A percentile compares a stretch with the other conserved stretches of the same genome.
Evolutionary conservation across 2,329 filamentous ascomycete species (phyloP).

Genomic region (Penicillium sp.): DNA sequence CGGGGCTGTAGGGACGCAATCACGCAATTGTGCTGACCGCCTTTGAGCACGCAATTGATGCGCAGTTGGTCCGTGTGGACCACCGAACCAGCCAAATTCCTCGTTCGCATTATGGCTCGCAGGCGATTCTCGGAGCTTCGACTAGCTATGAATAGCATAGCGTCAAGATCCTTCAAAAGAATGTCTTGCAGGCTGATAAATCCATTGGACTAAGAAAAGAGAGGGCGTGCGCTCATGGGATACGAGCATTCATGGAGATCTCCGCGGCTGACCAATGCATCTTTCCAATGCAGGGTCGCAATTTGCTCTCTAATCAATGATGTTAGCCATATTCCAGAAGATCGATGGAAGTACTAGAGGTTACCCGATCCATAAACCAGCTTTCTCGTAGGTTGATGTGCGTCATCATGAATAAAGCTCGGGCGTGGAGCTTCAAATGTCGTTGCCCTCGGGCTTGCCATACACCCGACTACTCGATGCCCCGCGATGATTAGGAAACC

Average conservation of each 20-base stretch:
- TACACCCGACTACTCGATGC: too few species aligned
- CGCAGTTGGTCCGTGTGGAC: conserved; percentile 28
- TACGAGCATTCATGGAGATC: background rate
- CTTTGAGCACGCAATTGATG: conserved; percentile 52
- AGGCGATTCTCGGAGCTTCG: background rate
- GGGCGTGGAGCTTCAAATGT: conserved; percentile 2
- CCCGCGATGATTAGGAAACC: background rate
- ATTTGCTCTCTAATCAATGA: conserved; percentile 14
- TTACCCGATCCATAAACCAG: conserved; percentile 18
- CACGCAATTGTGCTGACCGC: conserved; percentile 41
- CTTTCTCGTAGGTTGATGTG: conserved; percentile 17
- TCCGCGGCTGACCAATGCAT: conserved; percentile 23
- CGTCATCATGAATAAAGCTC: conserved; percentile 17
- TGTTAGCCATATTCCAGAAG: conserved; percentile 20
- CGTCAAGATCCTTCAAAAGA: background rate
- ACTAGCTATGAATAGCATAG: conserved; percentile 13
- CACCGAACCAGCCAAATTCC: conserved; percentile 26
- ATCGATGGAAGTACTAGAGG: conserved; percentile 7
- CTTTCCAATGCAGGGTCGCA: background rate
- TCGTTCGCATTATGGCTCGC: background rate
- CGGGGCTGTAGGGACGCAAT: conserved; percentile 31
- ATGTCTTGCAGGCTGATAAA: conserved; percentile 30
- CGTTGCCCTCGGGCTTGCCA: background rate
- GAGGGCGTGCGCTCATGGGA: conserved; percentile 3
- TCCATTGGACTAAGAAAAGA: conserved; percentile 13